Percentiles rank a stretch among this genome's conserved stretches.
phyloP scores from a whole-genome alignment of 2,329 filamentous ascomycete genomes.

The Zopfia rhizophila region DNA sequence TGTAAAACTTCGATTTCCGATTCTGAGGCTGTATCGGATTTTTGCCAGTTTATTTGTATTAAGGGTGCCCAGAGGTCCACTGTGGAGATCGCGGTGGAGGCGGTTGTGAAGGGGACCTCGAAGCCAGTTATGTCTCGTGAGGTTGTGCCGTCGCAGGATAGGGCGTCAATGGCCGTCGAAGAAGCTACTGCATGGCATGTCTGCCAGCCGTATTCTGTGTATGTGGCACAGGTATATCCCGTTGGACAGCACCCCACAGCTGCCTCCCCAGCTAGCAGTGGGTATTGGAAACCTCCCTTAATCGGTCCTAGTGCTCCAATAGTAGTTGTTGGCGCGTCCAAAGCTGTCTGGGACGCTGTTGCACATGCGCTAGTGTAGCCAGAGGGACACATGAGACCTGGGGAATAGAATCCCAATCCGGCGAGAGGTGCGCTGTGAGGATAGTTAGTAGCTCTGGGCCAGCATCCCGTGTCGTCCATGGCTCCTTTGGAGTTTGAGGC shows the following conservation, averaged over 20 bases:
- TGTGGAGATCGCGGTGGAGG: constrained; percentile 10
- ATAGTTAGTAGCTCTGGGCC: constrained; percentile 25
- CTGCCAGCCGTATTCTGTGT: constrained; percentile 20
- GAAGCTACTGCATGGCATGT: constrained; percentile 27
- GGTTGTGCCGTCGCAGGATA: constrained; percentile 18
- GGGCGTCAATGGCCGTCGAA: constrained; percentile 15
- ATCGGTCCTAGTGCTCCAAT: constrained; percentile 8
- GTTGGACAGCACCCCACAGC: constrained; percentile 34
- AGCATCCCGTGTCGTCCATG: constrained; percentile 28
- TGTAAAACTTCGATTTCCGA: background rate
- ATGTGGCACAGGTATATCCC: constrained; percentile 25
- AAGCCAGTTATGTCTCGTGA: constrained; percentile 13
- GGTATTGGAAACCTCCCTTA: constrained; percentile 25
- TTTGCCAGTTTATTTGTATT: constrained; percentile 30
- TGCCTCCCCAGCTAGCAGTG: constrained; percentile 28
- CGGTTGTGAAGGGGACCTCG: constrained; percentile 19
- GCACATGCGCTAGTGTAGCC: constrained; percentile 30
- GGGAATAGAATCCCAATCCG: constrained; percentile 34
- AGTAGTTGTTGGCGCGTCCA: constrained; percentile 4
- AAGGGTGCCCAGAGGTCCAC: constrained; percentile 30
- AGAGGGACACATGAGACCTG: constrained; percentile 28
- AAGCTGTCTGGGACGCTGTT: constrained; percentile 10
- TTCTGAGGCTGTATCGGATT: constrained; percentile 19
- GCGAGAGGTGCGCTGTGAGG: constrained; percentile 10
- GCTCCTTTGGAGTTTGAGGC: constrained; percentile 2